A percentile compares a stretch with the other conserved stretches of the same genome.
Evolutionary conservation across 176 grass and related monocot species (phyloP).

Genomic region (Ensete ventricosum): DNA sequence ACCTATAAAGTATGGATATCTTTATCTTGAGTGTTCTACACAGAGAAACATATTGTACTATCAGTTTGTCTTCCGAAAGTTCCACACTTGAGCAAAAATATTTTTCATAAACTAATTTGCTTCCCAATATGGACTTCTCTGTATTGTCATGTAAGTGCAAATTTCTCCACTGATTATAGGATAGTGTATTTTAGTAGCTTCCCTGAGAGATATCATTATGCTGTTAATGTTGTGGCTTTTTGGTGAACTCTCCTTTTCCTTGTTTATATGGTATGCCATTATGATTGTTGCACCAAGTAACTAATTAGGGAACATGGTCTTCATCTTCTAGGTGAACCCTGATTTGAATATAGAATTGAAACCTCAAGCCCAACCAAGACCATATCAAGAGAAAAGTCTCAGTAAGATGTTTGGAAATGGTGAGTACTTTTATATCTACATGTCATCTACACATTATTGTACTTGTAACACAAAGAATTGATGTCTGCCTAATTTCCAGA

Average conservation of each 20-base stretch:
- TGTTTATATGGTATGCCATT: too few species aligned
- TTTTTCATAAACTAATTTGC: too few species aligned
- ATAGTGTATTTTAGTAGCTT: not conserved
- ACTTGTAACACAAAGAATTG: not conserved
- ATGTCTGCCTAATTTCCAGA: not conserved
- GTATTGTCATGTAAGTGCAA: not conserved
- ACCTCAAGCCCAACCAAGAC: slow-evolving; percentile 74
- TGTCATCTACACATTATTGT: not conserved
- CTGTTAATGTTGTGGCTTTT: not conserved
- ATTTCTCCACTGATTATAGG: not conserved
- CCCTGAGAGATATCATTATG: too few species aligned
- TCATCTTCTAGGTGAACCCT: not conserved
- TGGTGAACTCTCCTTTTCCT: not conserved
- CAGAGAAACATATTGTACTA: too few species aligned
- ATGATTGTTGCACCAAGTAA: too few species aligned
- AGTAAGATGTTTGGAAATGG: slow-evolving; percentile 99
- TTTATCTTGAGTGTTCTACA: too few species aligned
- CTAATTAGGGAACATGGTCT: slow-evolving; percentile 72
- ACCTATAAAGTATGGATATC: too few species aligned
- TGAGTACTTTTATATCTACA: slow-evolving; percentile 19
- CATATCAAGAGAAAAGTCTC: slow-evolving; percentile 98
- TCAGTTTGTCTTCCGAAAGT: too few species aligned
- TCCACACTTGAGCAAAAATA: too few species aligned
- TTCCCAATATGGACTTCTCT: too few species aligned
- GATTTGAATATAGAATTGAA: slow-evolving; percentile 19